Evolutionary conservation across 495 filamentous ascomycete genomes (phyloP), one percentile per base, ranked within the genome.

Genomic region (Lentithecium fluviatile): DNA sequence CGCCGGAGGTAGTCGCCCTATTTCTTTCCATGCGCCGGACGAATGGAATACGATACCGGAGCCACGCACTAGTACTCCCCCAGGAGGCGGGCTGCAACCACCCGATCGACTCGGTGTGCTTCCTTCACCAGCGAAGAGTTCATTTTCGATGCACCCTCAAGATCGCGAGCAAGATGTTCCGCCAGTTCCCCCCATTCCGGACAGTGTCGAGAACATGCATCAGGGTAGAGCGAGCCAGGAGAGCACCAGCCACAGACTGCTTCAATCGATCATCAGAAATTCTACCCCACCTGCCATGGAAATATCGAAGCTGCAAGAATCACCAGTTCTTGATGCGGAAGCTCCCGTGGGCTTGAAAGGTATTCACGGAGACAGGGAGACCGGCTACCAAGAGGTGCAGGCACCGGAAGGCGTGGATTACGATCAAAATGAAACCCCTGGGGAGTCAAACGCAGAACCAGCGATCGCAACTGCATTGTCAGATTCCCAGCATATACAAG

Each of bases 91-190:
- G 15, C 45, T 65, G 46, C 56, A 58, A 29, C 59, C 67, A 37
- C 70, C 70, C 36, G 59, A 65, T 0, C 38, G 62, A 13, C 52
- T 69, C 11, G 62, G 67, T 21, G 60, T 68, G 32, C 54, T 68
- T 23, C 65, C 65, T 23, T 64, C 60, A 12, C 65, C 65, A 6
- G 65, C 65, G 6, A 68, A 67, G 37, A 67, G 64, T 34, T 43
- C 29, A 13, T 67, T 67, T 51, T 67, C 64, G 3, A 23, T 66
- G 13, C 40, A 37, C 17, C 59, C 48, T 11, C 40, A 34, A 46
- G 62, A 65, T 23, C 60, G 45, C 17, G 62, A 69, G 47, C 37
- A 29, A 7, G 51, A 66, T 12, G 45, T 58, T n/a, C 64, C 64
- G 12, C 64, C 58, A 6, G 64, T 67, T 10, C 64, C 64, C 2